Conservation (phyloP, 306 rosid genomes). For the Hippophae rhamnoides region DNA sequence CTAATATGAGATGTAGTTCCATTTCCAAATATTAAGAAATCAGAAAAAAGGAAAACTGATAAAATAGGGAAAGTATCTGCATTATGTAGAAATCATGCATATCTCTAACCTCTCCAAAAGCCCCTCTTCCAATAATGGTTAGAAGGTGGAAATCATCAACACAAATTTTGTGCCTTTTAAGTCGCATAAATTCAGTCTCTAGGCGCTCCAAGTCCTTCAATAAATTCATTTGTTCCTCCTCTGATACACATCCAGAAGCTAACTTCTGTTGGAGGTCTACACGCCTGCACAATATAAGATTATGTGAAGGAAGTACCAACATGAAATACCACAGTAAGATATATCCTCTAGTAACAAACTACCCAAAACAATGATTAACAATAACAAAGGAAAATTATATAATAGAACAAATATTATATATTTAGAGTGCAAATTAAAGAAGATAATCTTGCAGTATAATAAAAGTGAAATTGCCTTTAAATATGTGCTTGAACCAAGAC, state of each 20-base stretch:
- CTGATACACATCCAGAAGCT: constrained; percentile 59
- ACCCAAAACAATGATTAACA: no score
- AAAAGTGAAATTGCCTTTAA: no score
- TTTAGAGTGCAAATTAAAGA: no score
- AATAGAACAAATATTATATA: no score
- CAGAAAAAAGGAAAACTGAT: neutral
- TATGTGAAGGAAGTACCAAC: neutral
- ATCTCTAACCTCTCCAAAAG: constrained; percentile 83
- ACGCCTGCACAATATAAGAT: constrained; percentile 48
- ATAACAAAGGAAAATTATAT: no score
- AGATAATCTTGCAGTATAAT: no score
- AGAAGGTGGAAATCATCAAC: constrained; percentile 84
- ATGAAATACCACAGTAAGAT: no score
- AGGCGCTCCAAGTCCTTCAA: constrained; percentile 78
- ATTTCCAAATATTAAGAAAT: neutral
- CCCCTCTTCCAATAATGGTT: constrained; percentile 88
- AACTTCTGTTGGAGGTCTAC: constrained; percentile 59
- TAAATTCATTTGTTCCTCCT: constrained; percentile 70
- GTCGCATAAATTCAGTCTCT: constrained; percentile 75
- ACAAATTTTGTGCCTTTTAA: constrained; percentile 82
- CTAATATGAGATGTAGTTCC: no score
- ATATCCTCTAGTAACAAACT: no score
- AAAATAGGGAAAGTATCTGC: constrained; percentile 1
- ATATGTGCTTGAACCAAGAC: no score
- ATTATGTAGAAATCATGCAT: constrained; percentile 8